Evolutionary conservation across 306 rosid genomes (phyloP), one percentile per base, ranked within the genome.

Genomic region (Chamaecrista fasciculata): DNA sequence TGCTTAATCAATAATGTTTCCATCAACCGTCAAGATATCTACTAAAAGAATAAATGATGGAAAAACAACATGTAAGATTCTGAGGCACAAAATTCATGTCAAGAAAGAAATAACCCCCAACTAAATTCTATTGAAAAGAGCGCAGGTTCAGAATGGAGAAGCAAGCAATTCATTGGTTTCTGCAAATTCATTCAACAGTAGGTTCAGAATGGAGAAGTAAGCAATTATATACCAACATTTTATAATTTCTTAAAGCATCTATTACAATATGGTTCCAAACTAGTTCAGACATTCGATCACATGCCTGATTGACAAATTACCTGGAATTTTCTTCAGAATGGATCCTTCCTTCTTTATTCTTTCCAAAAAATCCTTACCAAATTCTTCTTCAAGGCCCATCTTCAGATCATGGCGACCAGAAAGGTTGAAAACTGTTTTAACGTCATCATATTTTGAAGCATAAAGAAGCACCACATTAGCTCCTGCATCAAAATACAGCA

Each of bases 321-420:
- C 98, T 39, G 82, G 50, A 65, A 53, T 74, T 2, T 56, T 76
- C 81, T 71, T 82, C 42, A 82, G 87, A 67, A 87, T 71, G 80
- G 79, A 89, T 31, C 96, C 96, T 42, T 87, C 78, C 72, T 84
- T 71, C 69, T 78, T 80, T 26, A 89, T 80, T 84, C 55, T 76
- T 56, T 87, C 78, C 86, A 87, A 62, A 47, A 71, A 84, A 23
- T 86, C 80, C 12, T 86, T 80, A 40, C 96, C 96, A 56, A 89
- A 57, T 28, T 66, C 78, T 60, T 76, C 84, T 64, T 65, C 76
- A 6, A 87, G 51, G 78, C 91, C 95, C 40, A 11, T 61, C 68
- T 74, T 79, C 71, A 87, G 69, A 78, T 87, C 87, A 76, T 85
- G 85, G 65, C 90, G 97, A 37, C 92, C 95, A 26, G 92, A 92